phyloP scores from a whole-genome alignment of 768 basidiomycete genomes.

The Myochromella boudieri region DNA sequence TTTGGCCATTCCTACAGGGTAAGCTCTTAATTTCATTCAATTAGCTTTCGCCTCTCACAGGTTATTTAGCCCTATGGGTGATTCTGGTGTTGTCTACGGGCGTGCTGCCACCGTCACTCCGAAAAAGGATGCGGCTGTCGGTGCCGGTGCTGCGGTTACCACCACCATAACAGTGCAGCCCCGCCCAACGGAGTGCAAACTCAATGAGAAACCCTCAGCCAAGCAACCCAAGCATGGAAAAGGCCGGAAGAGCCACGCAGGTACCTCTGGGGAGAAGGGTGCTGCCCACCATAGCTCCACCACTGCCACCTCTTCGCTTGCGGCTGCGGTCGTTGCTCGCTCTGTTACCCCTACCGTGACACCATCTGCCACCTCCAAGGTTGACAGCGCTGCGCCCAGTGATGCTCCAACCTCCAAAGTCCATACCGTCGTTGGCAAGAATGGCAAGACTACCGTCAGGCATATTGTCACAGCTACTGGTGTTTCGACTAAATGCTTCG shows the following conservation, averaged over 20 bases:
- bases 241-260: too few species aligned
- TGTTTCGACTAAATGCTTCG: neutral
- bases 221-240: neutral
- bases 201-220: conserved; percentile 1
- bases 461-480: neutral
- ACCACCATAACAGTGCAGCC: neutral
- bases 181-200: conserved; percentile 9
- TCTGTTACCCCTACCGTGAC: conserved; percentile 13
- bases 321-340: conserved; percentile 1
- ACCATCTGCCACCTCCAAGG: conserved; percentile 2
- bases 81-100: conserved; percentile 11
- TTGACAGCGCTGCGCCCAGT: conserved; percentile 6
- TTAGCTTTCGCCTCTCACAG: neutral
- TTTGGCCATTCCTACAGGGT: conserved; percentile 29
- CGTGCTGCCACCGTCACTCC: conserved; percentile 14
- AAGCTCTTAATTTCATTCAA: conserved; percentile 5
- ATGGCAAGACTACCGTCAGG: neutral
- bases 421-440: neutral
- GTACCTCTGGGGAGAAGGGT: too few species aligned
- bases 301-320: too few species aligned
- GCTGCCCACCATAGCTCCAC: too few species aligned
- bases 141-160: neutral
- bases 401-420: conserved; percentile 12
- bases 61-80: conserved; percentile 16
- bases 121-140: conserved; percentile 4